Evolutionary conservation across 305 asterid species (phyloP).

Genomic region (Solanum aculeatissimum): DNA sequence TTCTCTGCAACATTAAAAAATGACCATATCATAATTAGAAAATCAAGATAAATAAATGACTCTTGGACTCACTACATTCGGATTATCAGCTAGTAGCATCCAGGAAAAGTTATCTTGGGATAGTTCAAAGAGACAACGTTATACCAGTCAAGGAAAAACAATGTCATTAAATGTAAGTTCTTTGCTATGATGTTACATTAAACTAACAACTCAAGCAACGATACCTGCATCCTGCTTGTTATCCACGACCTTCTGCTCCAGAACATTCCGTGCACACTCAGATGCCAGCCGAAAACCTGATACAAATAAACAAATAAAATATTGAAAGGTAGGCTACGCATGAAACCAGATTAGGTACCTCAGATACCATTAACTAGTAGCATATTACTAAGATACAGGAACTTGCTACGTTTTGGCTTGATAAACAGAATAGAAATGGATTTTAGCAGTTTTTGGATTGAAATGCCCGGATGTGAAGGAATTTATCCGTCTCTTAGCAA

Average conservation of each 20-base stretch:
- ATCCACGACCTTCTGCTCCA: conserved; percentile 74
- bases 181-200: not conserved
- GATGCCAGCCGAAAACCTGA: conserved; percentile 88
- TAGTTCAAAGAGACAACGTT: not conserved
- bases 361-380: not conserved
- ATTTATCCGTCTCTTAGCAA: not conserved
- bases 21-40: not conserved
- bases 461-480: not conserved
- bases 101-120: not conserved
- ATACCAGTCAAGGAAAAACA: not conserved
- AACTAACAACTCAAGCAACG: not conserved
- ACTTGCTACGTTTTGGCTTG: not conserved
- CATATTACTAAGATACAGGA: not conserved
- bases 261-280: conserved; percentile 70
- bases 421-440: not conserved
- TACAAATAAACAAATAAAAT: not conserved
- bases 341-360: not conserved
- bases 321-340: not conserved
- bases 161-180: not conserved
- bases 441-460: not conserved
- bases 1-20: conserved; percentile 33
- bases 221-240: conserved; percentile 72
- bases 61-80: not conserved
- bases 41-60: not conserved
- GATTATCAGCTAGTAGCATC: not conserved